Percentiles rank a stretch among this genome's conserved stretches.
phyloP scores from a whole-genome alignment of 2,329 filamentous ascomycete species.

The Xylaria arbuscula region DNA sequence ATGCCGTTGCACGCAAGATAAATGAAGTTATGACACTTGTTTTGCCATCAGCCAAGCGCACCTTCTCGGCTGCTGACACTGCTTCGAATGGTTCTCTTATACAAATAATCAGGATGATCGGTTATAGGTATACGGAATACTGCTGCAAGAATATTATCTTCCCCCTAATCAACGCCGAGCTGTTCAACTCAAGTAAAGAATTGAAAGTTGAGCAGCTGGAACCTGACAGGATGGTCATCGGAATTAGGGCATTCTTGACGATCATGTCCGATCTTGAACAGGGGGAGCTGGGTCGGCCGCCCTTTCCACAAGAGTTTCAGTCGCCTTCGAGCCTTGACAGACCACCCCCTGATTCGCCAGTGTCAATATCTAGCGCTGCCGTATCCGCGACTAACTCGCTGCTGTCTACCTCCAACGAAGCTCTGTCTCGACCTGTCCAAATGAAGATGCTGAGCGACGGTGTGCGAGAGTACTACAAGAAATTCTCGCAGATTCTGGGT shows the following conservation, averaged over 20 bases:
- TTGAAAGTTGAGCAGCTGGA: slow-evolving; percentile 92
- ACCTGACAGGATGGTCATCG: slow-evolving; percentile 96
- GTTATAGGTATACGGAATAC: slow-evolving; percentile 91
- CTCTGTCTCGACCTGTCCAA: slow-evolving; percentile 73
- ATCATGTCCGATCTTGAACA: slow-evolving; percentile 95
- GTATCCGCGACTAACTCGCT: slow-evolving; percentile 44
- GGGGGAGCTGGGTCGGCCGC: slow-evolving; percentile 78
- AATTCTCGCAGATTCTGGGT: slow-evolving; percentile 93
- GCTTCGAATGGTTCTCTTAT: slow-evolving; percentile 90
- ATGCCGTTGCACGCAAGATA: slow-evolving; percentile 78
- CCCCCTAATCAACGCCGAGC: slow-evolving; percentile 89
- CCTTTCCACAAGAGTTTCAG: slow-evolving; percentile 80
- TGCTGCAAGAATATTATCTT: slow-evolving; percentile 96
- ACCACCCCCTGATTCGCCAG: slow-evolving; percentile 60
- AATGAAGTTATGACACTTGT: slow-evolving; percentile 91
- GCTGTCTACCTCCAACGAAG: slow-evolving; percentile 64
- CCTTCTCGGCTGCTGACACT: slow-evolving; percentile 83
- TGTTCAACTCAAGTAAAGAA: slow-evolving; percentile 81
- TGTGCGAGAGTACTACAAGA: slow-evolving; percentile 84
- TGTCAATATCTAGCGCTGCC: slow-evolving; percentile 55
- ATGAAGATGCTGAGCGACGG: slow-evolving; percentile 75
- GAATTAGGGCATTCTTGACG: slow-evolving; percentile 90
- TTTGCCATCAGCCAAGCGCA: slow-evolving; percentile 81
- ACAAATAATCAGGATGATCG: slow-evolving; percentile 93
- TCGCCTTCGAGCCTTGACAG: slow-evolving; percentile 56